Percentiles rank a stretch among this genome's conserved stretches.
phyloP scores from a whole-genome alignment of 1,284 basidiomycete species.

The Melampsora larici-populina region DNA sequence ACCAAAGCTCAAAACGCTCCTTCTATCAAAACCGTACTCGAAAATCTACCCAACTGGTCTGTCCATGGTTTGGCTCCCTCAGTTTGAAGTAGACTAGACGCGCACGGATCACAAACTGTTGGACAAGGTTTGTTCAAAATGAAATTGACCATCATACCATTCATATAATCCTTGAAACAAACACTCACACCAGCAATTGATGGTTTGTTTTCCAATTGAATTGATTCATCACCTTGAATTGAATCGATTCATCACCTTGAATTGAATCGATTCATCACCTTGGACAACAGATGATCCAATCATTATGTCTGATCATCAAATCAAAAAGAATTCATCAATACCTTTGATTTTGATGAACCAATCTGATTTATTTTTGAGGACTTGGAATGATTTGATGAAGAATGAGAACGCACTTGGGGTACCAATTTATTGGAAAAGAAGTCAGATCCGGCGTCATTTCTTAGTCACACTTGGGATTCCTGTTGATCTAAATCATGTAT shows the following conservation, averaged over 20 bases:
- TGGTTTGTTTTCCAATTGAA: constrained; percentile 10
- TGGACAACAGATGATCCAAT: constrained; percentile 5
- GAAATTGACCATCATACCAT: constrained; percentile 15
- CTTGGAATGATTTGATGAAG: constrained; percentile 26
- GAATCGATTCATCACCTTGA: too few species aligned
- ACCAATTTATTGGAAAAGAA: constrained; percentile 31
- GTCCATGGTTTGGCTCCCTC: constrained; percentile 90
- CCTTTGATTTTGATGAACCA: constrained; percentile 16
- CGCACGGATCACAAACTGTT: constrained; percentile 78
- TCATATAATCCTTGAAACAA: background rate
- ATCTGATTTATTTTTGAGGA: constrained; percentile 11
- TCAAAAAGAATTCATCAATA: background rate
- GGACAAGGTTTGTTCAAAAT: constrained; percentile 82
- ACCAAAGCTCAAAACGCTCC: constrained; percentile 85
- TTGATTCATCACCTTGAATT: too few species aligned
- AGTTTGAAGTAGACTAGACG: constrained; percentile 80
- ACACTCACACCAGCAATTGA: constrained; percentile 7
- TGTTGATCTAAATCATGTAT: constrained; percentile 38
- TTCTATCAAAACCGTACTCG: constrained; percentile 78
- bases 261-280: background rate
- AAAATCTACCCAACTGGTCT: constrained; percentile 83
- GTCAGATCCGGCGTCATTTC: constrained; percentile 30
- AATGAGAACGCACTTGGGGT: constrained; percentile 10
- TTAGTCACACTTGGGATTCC: constrained; percentile 31
- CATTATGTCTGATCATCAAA: background rate